Percentiles rank a stretch among this genome's conserved stretches.
phyloP scores from a whole-genome alignment of 2,329 filamentous ascomycete species.

The Neurospora sp. region DNA sequence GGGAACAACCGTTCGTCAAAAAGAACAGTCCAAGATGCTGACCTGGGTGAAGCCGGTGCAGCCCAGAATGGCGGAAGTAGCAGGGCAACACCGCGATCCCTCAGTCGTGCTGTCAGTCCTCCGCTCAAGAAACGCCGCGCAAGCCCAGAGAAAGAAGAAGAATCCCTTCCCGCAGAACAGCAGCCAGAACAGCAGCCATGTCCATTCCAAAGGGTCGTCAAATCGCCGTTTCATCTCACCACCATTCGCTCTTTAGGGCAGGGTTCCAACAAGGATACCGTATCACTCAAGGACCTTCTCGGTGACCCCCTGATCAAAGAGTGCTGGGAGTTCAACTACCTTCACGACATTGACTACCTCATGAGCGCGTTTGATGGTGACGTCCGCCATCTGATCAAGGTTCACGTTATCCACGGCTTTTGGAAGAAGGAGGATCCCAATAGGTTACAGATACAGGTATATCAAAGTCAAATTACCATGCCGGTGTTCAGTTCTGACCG shows the following conservation, averaged over 20 bases:
- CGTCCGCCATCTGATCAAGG: conserved; percentile 35
- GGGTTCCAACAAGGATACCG: conserved; percentile 51
- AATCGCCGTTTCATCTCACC: conserved; percentile 64
- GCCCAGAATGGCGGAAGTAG: not conserved
- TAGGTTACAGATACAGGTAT: conserved; percentile 46
- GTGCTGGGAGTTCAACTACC: conserved; percentile 61
- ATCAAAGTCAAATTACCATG: conserved; percentile 5
- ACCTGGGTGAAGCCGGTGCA: conserved; percentile 9
- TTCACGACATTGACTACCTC: conserved; percentile 50
- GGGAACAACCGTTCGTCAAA: not conserved
- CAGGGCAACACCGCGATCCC: conserved; percentile 19
- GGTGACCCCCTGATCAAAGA: conserved; percentile 64
- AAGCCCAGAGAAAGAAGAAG: not conserved
- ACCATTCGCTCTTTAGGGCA: conserved; percentile 53
- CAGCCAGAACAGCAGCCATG: not conserved
- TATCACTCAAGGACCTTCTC: conserved; percentile 58
- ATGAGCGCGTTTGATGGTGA: conserved; percentile 44
- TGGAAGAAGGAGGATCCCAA: conserved; percentile 58
- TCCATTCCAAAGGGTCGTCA: conserved; percentile 19
- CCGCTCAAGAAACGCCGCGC: conserved; percentile 11
- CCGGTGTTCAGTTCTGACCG: not conserved
- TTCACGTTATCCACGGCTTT: conserved; percentile 51
- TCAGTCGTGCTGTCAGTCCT: conserved; percentile 35
- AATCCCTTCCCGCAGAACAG: not conserved
- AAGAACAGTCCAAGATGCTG: conserved; percentile 17